Evolutionary conservation across 2,329 filamentous ascomycete species (phyloP), one percentile per base, ranked within the genome.

Genomic region (Nemania serpens): DNA sequence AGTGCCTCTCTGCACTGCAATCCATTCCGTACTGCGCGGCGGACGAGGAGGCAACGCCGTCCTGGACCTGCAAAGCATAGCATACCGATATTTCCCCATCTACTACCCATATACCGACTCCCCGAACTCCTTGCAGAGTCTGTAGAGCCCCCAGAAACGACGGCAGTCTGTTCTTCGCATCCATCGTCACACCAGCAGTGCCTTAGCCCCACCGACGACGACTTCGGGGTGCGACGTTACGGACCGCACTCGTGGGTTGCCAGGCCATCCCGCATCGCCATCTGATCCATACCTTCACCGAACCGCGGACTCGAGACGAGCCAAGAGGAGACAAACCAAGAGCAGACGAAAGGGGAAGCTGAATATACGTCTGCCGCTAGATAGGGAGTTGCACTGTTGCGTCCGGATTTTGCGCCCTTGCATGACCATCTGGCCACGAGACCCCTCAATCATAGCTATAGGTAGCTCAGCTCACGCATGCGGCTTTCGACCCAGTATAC

Each of bases 181-280:
- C 42, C 58, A 60, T 60, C 58, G 29, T 34, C 49, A 55, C 57
- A 48, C 22, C 47, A 39, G 25, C 51, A 47, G 47, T 42, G 25
- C 25, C 25, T 29, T 33, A 43, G 50, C 55, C 37, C 52, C 39
- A 47, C 54, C 45, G 18, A 42, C 46, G 45, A 47, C 55, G 52
- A 59, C 49, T 37, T 59, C 48, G 55, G 56, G 29, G 52, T 64
- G 34, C 52, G 54, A 56, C 58, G 55, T 62, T 7, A 29, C 25
- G 25, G 25, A 29, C 25, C 49, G 46, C 48, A 62, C 59, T 29
- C 46, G 25, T 25, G 33, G 58, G 29, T 55, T 10, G 45, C 50
- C 20, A 41, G 57, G 46, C 53, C 45, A 3, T 43, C 48, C 47
- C 47, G 42, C 51, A 55, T 55, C 17, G 7, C 55, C 50, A 22